phyloP scores from a whole-genome alignment of 768 basidiomycete genomes.

The Mycena albidolilacea region DNA sequence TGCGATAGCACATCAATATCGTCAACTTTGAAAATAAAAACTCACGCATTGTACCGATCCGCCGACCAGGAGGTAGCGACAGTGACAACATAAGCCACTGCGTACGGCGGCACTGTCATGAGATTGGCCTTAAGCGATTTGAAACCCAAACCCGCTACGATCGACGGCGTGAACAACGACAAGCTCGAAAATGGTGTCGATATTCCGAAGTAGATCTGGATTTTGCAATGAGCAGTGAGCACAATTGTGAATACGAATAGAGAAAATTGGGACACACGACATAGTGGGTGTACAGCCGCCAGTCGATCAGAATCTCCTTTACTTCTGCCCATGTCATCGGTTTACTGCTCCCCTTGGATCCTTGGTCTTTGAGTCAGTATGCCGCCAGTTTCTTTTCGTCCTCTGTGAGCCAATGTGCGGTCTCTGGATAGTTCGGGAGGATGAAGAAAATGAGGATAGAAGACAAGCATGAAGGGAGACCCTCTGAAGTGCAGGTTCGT shows the following conservation, averaged over 20 bases:
- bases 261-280: conserved; percentile 42
- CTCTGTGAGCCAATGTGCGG: conserved; percentile 58
- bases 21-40: not conserved
- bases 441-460: conserved; percentile 49
- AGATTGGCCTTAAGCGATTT: conserved; percentile 59
- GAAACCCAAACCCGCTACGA: conserved; percentile 65
- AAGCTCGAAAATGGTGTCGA: conserved; percentile 60
- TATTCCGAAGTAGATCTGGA: conserved; percentile 55
- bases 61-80: conserved; percentile 42
- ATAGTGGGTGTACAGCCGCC: conserved; percentile 56
- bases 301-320: conserved; percentile 51
- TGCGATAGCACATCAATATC: not conserved
- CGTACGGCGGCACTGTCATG: conserved; percentile 60
- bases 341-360: conserved; percentile 43
- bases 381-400: conserved; percentile 60
- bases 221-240: not conserved
- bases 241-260: not conserved
- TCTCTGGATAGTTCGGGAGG: conserved; percentile 68
- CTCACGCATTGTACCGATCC: conserved; percentile 41
- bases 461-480: conserved; percentile 58
- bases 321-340: conserved; percentile 56
- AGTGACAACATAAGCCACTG: conserved; percentile 51
- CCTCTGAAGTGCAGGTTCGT: conserved; percentile 47
- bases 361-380: conserved; percentile 44
- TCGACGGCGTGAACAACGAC: conserved; percentile 68